A percentile compares a stretch with the other conserved stretches of the same genome.
Conservation (phyloP, 805 yeast genomes). For the Metschnikowia kofuensis region DNA sequence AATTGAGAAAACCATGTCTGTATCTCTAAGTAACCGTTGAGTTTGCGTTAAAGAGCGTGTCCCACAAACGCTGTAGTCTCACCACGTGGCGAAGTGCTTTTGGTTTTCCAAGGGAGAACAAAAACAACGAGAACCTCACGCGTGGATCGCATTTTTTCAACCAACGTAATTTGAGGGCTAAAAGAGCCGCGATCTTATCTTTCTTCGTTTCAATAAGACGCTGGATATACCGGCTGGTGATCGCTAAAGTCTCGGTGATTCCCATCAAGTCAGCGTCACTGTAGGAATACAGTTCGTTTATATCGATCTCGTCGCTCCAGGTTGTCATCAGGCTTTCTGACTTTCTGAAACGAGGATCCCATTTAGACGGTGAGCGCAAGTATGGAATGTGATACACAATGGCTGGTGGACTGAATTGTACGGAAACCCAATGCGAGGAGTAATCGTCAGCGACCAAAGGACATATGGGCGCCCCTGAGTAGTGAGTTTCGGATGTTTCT, state of each 20-base stretch:
- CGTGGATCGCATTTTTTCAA: constrained; percentile 6
- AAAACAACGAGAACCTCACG: constrained; percentile 6
- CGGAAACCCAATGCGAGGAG: constrained; percentile 45
- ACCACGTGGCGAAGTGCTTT: constrained; percentile 6
- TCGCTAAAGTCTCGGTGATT: constrained; percentile 7
- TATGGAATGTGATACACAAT: constrained; percentile 54
- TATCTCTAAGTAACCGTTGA: too few species aligned
- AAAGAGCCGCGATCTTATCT: not conserved
- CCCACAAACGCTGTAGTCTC: constrained; percentile 10
- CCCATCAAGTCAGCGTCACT: constrained; percentile 31
- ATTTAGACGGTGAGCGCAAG: constrained; percentile 47
- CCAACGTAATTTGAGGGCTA: constrained; percentile 8
- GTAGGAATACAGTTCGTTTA: constrained; percentile 49
- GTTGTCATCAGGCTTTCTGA: constrained; percentile 27
- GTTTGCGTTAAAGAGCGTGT: not conserved
- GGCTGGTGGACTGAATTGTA: constrained; percentile 17
- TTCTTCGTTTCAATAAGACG: constrained; percentile 2
- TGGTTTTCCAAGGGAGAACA: constrained; percentile 8
- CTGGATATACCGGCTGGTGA: constrained; percentile 4
- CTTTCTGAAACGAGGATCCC: constrained; percentile 34
- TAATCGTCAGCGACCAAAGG: constrained; percentile 62
- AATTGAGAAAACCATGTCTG: too few species aligned
- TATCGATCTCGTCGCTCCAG: constrained; percentile 49
- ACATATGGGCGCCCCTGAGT: constrained; percentile 36
- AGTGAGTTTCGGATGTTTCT: not conserved